A percentile compares a stretch with the other conserved stretches of the same genome.
Evolutionary conservation across 176 grass and related monocot species (phyloP).

Genomic region (Triticum turgidum): DNA sequence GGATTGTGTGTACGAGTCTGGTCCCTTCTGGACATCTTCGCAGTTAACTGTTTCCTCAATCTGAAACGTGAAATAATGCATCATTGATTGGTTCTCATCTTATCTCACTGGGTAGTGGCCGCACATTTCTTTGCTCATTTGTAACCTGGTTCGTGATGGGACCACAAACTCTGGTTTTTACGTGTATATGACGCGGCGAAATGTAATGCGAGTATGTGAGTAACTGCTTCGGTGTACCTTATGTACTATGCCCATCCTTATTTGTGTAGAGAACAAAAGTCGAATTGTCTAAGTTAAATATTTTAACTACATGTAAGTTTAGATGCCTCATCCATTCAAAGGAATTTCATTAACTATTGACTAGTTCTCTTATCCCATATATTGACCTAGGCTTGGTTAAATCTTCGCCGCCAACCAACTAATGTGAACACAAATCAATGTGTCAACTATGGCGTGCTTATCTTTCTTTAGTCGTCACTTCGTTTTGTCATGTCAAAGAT

Average conservation of each 20-base stretch:
- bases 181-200: not conserved
- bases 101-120: slow-evolving; percentile 7
- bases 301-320: not conserved
- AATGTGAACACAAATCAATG: not conserved
- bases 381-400: not conserved
- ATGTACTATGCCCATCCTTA: not conserved
- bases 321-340: not conserved
- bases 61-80: not conserved
- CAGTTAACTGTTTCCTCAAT: slow-evolving; percentile 9
- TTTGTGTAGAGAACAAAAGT: not conserved
- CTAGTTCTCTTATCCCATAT: not conserved
- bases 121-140: not conserved
- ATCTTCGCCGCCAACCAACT: not conserved
- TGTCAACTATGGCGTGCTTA: not conserved
- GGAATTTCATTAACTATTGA: not conserved
- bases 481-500: not conserved
- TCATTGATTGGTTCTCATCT: not conserved
- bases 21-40: not conserved
- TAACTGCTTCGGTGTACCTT: not conserved
- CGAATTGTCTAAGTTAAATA: not conserved
- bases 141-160: not conserved
- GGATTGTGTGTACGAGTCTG: slow-evolving; percentile 21
- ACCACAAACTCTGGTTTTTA: not conserved
- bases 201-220: not conserved
- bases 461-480: not conserved